Percentiles rank a stretch among this genome's conserved stretches.
phyloP scores from a whole-genome alignment of 2,329 filamentous ascomycete genomes.

The Lachnellula arida region DNA sequence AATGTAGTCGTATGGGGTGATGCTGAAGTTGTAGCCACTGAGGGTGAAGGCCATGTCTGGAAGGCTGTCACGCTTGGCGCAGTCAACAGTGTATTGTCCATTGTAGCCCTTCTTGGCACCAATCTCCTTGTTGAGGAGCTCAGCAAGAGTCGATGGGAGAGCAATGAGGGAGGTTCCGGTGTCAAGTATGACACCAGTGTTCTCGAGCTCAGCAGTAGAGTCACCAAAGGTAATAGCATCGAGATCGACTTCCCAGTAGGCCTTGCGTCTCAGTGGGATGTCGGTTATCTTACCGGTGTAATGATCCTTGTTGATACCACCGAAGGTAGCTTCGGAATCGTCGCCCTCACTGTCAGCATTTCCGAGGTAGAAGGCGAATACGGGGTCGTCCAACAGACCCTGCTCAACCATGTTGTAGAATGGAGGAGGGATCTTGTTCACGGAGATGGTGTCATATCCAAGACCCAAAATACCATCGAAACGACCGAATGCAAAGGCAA shows the following conservation, averaged over 20 bases:
- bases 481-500: conserved; percentile 95
- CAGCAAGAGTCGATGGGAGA: conserved; percentile 83
- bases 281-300: conserved; percentile 82
- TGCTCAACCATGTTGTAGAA: conserved; percentile 97
- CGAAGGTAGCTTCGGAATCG: conserved; percentile 84
- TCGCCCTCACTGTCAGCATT: conserved; percentile 62
- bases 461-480: conserved; percentile 97
- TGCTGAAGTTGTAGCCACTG: conserved; percentile 87
- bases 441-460: conserved; percentile 93
- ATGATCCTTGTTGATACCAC: conserved; percentile 79
- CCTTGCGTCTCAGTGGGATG: conserved; percentile 94
- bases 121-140: conserved; percentile 96
- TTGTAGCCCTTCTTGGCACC: conserved; percentile 97
- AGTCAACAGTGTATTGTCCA: conserved; percentile 94
- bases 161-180: conserved; percentile 97
- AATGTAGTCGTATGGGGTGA: conserved; percentile 86
- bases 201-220: conserved; percentile 80
- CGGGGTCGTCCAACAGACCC: conserved; percentile 80
- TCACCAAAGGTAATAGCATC: conserved; percentile 87
- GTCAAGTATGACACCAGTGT: conserved; percentile 95
- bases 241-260: conserved; percentile 99
- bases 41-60: conserved; percentile 91
- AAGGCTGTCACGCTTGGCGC: conserved; percentile 73
- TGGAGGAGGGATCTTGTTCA: conserved; percentile 89
- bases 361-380: conserved; percentile 96